Conservation (phyloP, 176 grass and related monocot genomes). For the Olyra latifolia region DNA sequence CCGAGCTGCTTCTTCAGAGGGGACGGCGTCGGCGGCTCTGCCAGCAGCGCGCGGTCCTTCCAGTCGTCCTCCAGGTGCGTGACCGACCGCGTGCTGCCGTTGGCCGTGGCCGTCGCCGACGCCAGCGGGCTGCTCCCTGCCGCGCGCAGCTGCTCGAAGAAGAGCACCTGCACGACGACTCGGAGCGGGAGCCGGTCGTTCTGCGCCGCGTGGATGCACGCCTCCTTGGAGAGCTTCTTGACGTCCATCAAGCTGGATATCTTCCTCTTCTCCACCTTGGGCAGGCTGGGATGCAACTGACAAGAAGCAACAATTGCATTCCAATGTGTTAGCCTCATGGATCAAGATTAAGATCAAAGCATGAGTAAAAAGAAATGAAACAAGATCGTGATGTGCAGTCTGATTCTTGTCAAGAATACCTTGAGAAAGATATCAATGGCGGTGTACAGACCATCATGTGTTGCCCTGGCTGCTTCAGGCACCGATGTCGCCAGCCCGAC, state of each 20-base stretch:
- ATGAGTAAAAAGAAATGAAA: neutral
- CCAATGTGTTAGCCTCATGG: neutral
- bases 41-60: slow-evolving; percentile 30
- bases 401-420: slow-evolving; percentile 27
- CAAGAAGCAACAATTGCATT: neutral
- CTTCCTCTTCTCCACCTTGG: slow-evolving; percentile 62
- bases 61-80: slow-evolving; percentile 30
- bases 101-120: neutral
- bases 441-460: slow-evolving; percentile 63
- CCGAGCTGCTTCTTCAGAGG: slow-evolving; percentile 52
- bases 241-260: slow-evolving; percentile 66
- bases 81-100: slow-evolving; percentile 18
- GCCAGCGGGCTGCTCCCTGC: slow-evolving; percentile 1
- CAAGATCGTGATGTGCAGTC: neutral
- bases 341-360: neutral
- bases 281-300: slow-evolving; percentile 59
- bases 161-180: slow-evolving; percentile 70
- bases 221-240: slow-evolving; percentile 73
- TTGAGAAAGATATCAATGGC: slow-evolving; percentile 73
- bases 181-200: slow-evolving; percentile 72
- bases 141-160: slow-evolving; percentile 70
- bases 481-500: slow-evolving; percentile 41
- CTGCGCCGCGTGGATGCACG: slow-evolving; percentile 73
- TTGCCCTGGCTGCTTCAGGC: slow-evolving; percentile 57
- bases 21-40: slow-evolving; percentile 12